Conservation (phyloP, 192 early-diverging fungal species). For the Entophlyctis luteolus region DNA sequence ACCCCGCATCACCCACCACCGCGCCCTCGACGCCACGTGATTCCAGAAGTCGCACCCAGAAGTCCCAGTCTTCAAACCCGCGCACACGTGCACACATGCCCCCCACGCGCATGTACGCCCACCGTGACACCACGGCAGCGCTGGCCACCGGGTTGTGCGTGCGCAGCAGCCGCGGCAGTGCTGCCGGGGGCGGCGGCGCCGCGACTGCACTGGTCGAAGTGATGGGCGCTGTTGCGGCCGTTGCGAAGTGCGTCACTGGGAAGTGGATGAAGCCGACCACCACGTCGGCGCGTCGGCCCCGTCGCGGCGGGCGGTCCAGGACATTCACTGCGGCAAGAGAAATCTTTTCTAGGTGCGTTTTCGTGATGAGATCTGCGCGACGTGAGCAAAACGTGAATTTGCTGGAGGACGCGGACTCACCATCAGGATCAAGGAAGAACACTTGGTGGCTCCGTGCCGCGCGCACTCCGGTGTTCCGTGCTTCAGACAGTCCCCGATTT, state of each 20-base stretch:
- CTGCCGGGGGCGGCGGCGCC: neutral
- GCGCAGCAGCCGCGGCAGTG: neutral
- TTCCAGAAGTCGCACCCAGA: conserved; percentile 30
- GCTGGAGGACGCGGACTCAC: too few species aligned
- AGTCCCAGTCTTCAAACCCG: conserved; percentile 39
- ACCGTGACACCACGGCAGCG: conserved; percentile 13
- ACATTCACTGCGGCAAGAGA: neutral
- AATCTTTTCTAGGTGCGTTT: conserved; percentile 30
- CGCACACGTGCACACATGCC: conserved; percentile 35
- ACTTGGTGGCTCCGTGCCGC: conserved; percentile 12
- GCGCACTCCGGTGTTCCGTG: conserved; percentile 35
- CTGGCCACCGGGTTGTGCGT: conserved; percentile 26
- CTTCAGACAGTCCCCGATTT: conserved; percentile 33
- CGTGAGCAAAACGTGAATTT: too few species aligned
- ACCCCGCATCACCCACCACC: conserved; percentile 22
- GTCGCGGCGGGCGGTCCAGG: neutral
- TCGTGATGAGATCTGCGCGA: conserved; percentile 27
- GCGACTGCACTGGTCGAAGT: neutral
- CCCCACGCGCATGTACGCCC: conserved; percentile 31
- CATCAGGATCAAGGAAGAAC: conserved; percentile 38
- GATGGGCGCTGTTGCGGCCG: neutral
- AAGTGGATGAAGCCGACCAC: conserved; percentile 12
- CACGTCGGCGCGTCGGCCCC: neutral
- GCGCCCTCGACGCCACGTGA: conserved; percentile 16
- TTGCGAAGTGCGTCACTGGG: conserved; percentile 22